Conservation (phyloP, 345 rosid genomes). For the Camelina neglecta region DNA sequence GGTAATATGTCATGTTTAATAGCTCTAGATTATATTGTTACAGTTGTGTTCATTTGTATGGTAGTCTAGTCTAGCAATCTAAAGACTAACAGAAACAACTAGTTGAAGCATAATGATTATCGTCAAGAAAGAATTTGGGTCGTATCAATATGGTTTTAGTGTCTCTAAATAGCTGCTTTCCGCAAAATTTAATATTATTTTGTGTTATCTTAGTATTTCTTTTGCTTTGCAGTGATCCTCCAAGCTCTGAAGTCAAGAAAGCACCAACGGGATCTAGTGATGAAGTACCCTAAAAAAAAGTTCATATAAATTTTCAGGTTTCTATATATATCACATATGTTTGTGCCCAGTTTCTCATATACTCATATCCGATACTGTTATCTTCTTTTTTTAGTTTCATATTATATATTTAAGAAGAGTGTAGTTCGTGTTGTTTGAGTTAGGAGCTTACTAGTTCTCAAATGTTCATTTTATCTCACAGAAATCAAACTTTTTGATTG, state of each 20-base stretch:
- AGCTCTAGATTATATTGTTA: not conserved
- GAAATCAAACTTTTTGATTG: too few species aligned
- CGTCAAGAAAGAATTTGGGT: not conserved
- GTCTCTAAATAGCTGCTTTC: conserved; percentile 1
- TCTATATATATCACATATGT: too few species aligned
- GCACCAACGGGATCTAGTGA: conserved; percentile 46
- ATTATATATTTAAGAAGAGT: too few species aligned
- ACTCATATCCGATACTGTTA: too few species aligned
- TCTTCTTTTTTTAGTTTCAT: too few species aligned
- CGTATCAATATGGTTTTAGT: conserved; percentile 5
- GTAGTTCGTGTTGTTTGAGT: too few species aligned
- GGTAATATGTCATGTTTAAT: conserved; percentile 51
- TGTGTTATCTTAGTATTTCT: conserved; percentile 21
- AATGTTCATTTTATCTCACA: too few species aligned
- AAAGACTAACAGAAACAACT: not conserved
- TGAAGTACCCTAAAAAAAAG: conserved; percentile 29
- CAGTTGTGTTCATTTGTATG: not conserved
- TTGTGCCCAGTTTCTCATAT: too few species aligned
- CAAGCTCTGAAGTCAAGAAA: conserved; percentile 52
- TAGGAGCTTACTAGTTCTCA: too few species aligned
- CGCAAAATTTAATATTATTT: not conserved
- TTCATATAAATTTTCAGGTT: too few species aligned
- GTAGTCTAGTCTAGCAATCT: not conserved
- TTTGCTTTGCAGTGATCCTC: conserved; percentile 58
- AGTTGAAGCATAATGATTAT: not conserved